A percentile compares a stretch with the other conserved stretches of the same genome.
Conservation (phyloP, 2,329 filamentous ascomycete species). For the Zasmidium citrigriseum region DNA sequence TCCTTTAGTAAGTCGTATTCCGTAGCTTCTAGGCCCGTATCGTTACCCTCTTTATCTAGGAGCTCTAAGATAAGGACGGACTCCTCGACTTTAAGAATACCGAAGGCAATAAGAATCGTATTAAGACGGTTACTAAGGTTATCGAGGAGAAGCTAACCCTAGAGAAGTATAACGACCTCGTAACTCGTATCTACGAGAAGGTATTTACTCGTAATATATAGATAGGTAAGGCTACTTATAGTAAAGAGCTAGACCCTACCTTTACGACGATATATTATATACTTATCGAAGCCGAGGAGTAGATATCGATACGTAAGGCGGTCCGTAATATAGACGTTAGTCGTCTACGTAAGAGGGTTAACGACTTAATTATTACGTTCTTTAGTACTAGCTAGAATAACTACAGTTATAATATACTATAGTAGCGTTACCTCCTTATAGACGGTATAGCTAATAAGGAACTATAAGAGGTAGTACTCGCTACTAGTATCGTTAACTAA, state of each 20-base stretch:
- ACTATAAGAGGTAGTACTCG: not conserved
- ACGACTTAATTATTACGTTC: not conserved
- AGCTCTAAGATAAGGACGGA: not conserved
- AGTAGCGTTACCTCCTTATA: not conserved
- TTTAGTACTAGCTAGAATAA: not conserved
- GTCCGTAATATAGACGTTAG: conserved; percentile 1
- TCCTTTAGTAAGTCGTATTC: not conserved
- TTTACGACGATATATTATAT: not conserved
- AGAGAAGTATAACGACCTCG: not conserved
- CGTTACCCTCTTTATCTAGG: not conserved
- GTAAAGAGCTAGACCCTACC: not conserved
- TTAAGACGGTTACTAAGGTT: not conserved
- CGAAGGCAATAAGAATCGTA: not conserved
- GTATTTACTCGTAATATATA: not conserved
- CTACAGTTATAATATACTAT: not conserved
- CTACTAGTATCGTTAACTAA: not conserved
- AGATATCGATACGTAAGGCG: not conserved
- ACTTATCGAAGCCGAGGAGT: not conserved
- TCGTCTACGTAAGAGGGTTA: not conserved
- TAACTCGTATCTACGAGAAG: conserved; percentile 2
- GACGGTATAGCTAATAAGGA: not conserved
- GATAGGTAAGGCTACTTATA: not conserved
- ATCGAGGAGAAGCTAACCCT: not conserved
- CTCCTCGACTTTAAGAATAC: not conserved
- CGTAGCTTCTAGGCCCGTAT: not conserved